phyloP scores from a whole-genome alignment of 768 basidiomycete genomes.

The Kwoniella botswanensis region DNA sequence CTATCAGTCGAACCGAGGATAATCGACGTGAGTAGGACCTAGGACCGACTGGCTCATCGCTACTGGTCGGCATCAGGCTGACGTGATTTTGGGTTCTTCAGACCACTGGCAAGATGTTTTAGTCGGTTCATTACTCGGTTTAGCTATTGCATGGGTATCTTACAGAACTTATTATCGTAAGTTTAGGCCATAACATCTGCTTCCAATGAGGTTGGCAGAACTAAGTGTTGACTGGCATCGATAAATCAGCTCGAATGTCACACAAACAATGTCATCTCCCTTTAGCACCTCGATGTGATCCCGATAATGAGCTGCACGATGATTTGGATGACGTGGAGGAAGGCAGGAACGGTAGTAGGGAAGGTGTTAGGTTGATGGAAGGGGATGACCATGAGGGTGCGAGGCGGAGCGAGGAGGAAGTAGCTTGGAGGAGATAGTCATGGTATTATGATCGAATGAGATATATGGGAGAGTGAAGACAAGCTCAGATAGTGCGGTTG shows the following conservation, averaged over 20 bases:
- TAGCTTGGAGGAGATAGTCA: constrained; percentile 27
- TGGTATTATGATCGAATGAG: background rate
- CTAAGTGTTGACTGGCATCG: background rate
- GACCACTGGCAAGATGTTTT: constrained; percentile 94
- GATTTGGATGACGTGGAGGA: constrained; percentile 27
- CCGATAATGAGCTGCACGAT: constrained; percentile 25
- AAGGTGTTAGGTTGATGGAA: constrained; percentile 33
- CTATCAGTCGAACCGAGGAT: constrained; percentile 82
- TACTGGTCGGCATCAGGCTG: background rate
- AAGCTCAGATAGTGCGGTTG: background rate
- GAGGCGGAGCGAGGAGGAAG: constrained; percentile 38
- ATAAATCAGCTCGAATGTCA: constrained; percentile 41
- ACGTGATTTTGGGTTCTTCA: constrained; percentile 49
- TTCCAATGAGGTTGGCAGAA: too few species aligned
- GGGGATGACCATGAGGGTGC: constrained; percentile 22
- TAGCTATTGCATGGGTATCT: constrained; percentile 61
- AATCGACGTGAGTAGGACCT: constrained; percentile 71
- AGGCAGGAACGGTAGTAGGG: constrained; percentile 1
- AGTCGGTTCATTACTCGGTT: constrained; percentile 76
- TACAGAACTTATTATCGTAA: constrained; percentile 56
- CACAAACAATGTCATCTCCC: constrained; percentile 54
- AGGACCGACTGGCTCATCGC: background rate
- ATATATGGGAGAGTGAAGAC: background rate
- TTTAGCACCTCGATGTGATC: constrained; percentile 43
- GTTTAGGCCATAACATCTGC: constrained; percentile 9